Conservation (phyloP, 1,284 basidiomycete species). For the Ganoderma multipileum region DNA sequence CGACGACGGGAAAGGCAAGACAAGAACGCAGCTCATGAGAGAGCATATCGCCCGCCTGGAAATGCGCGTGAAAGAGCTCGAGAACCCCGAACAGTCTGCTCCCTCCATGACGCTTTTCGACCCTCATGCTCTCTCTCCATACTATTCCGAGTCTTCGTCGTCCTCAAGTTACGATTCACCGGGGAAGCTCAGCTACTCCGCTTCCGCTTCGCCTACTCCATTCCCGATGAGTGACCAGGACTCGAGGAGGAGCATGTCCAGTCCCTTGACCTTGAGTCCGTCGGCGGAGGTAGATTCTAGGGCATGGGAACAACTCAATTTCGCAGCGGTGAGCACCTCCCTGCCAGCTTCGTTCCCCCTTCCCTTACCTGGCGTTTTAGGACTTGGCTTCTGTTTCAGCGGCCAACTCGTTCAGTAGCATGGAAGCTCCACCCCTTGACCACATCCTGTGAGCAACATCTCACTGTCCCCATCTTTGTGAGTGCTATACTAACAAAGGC, state of each 20-base stretch:
- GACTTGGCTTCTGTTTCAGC: slow-evolving; percentile 52
- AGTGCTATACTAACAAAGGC: not conserved
- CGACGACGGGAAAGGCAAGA: slow-evolving; percentile 56
- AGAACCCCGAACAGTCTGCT: slow-evolving; percentile 44
- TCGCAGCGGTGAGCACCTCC: slow-evolving; percentile 32
- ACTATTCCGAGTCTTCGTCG: slow-evolving; percentile 62
- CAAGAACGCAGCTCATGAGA: slow-evolving; percentile 52
- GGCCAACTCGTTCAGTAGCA: slow-evolving; percentile 40
- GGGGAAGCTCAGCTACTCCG: slow-evolving; percentile 59
- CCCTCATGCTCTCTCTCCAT: slow-evolving; percentile 43
- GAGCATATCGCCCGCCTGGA: slow-evolving; percentile 51
- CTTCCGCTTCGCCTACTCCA: slow-evolving; percentile 68
- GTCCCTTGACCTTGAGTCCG: slow-evolving; percentile 24
- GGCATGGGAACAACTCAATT: slow-evolving; percentile 33
- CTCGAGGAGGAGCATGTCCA: slow-evolving; percentile 17
- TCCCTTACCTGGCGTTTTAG: slow-evolving; percentile 25
- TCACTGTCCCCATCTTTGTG: slow-evolving; percentile 6
- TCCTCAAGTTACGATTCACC: slow-evolving; percentile 69
- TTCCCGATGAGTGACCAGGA: slow-evolving; percentile 37
- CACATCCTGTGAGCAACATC: slow-evolving; percentile 63
- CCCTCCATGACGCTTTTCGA: slow-evolving; percentile 47
- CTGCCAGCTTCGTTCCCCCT: not conserved
- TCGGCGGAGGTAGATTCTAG: slow-evolving; percentile 34
- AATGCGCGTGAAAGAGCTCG: slow-evolving; percentile 50
- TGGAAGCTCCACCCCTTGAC: slow-evolving; percentile 63